Evolutionary conservation across 2,329 filamentous ascomycete species (phyloP).

Genomic region (Sordariomycetes sp.): DNA sequence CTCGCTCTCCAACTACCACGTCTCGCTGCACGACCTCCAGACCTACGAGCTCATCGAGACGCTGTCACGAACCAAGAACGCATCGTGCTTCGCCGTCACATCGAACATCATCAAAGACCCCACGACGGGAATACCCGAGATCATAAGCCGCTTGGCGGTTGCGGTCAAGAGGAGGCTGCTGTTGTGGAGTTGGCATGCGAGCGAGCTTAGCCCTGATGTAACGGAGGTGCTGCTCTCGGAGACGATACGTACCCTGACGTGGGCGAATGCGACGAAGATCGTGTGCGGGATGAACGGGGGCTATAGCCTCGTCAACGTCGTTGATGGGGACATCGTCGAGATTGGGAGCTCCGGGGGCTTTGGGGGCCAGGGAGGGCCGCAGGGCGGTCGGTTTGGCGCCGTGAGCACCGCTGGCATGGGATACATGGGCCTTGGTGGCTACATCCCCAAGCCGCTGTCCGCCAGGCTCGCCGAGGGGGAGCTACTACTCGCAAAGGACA

Average conservation of each 20-base stretch:
- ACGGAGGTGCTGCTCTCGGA: constrained; percentile 70
- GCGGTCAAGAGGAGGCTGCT: constrained; percentile 83
- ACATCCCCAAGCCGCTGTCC: constrained; percentile 81
- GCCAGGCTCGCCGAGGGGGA: constrained; percentile 71
- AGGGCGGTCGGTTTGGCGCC: constrained; percentile 66
- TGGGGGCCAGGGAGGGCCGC: constrained; percentile 46
- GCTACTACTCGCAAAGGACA: constrained; percentile 90
- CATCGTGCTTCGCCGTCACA: constrained; percentile 80
- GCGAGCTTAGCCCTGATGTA: constrained; percentile 65
- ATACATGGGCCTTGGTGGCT: constrained; percentile 88
- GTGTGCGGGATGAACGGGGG: constrained; percentile 85
- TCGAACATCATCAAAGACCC: constrained; percentile 90
- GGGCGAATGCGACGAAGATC: constrained; percentile 76
- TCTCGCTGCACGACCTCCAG: constrained; percentile 81
- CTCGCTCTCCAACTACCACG: constrained; percentile 77
- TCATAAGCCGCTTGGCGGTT: constrained; percentile 83
- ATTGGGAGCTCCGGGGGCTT: constrained; percentile 66
- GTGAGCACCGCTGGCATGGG: constrained; percentile 82
- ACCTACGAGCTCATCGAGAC: constrained; percentile 72
- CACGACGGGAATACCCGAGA: constrained; percentile 76
- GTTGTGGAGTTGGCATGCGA: constrained; percentile 93
- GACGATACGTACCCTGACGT: constrained; percentile 77
- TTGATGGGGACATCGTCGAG: constrained; percentile 60
- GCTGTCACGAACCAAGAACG: constrained; percentile 73
- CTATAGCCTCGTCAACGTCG: constrained; percentile 79